Evolutionary conservation across 352 stramenopile genomes (phyloP).

Genomic region (Phytopythium helicoides): DNA sequence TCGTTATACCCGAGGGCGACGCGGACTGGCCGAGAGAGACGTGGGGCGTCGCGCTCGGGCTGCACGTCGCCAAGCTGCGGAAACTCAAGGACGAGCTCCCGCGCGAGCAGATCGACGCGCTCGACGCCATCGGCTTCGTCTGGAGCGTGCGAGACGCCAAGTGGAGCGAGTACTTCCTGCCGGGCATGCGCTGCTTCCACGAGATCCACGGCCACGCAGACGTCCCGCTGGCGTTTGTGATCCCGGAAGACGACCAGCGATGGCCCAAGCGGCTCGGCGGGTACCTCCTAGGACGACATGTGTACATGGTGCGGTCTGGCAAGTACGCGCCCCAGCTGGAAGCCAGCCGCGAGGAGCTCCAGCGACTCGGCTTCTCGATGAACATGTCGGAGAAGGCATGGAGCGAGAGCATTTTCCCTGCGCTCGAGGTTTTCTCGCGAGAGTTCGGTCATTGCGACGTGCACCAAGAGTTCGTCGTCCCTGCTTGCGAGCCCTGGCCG

Average conservation of each 20-base stretch:
- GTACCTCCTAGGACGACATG: slow-evolving; percentile 60
- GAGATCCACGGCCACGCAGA: slow-evolving; percentile 56
- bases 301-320: slow-evolving; percentile 64
- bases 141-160: slow-evolving; percentile 85
- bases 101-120: slow-evolving; percentile 53
- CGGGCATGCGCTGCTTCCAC: slow-evolving; percentile 49
- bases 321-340: slow-evolving; percentile 53
- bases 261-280: slow-evolving; percentile 53
- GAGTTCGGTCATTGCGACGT: slow-evolving; percentile 90
- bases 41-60: slow-evolving; percentile 82
- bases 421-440: slow-evolving; percentile 81
- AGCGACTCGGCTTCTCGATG: slow-evolving; percentile 63
- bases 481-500: slow-evolving; percentile 68
- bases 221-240: slow-evolving; percentile 59
- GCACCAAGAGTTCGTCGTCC: slow-evolving; percentile 90
- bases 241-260: slow-evolving; percentile 32
- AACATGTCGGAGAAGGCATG: slow-evolving; percentile 55
- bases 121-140: slow-evolving; percentile 91
- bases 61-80: slow-evolving; percentile 88
- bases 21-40: slow-evolving; percentile 72
- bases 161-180: slow-evolving; percentile 67
- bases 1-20: slow-evolving; percentile 75
- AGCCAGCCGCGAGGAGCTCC: slow-evolving; percentile 34
- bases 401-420: slow-evolving; percentile 65
- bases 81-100: slow-evolving; percentile 52